Percentiles rank a stretch among this genome's conserved stretches.
phyloP scores from a whole-genome alignment of 345 rosid genomes.

The Eucalyptus curtisii region DNA sequence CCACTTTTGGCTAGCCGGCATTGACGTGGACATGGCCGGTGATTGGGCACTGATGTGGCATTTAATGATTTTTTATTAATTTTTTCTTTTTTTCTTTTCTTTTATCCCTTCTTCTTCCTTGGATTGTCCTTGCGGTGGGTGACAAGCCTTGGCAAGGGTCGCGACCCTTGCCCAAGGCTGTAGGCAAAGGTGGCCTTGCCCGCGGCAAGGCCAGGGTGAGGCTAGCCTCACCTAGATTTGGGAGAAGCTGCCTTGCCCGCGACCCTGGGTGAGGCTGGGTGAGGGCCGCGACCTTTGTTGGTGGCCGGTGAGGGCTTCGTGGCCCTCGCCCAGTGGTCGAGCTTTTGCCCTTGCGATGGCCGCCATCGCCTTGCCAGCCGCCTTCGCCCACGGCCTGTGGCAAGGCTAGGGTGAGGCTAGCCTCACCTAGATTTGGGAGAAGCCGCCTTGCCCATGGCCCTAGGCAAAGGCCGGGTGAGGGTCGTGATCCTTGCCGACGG shows the following conservation, averaged over 20 bases:
- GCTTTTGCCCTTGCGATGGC: fast-evolving
- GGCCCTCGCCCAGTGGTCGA: not conserved
- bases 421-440: not conserved
- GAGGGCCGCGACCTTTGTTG: fast-evolving
- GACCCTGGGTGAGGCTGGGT: fast-evolving
- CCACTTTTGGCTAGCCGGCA: fast-evolving
- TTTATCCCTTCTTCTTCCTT: too few species aligned
- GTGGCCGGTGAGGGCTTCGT: fast-evolving
- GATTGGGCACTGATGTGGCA: too few species aligned
- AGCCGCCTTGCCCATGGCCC: fast-evolving
- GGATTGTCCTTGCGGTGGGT: too few species aligned
- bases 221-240: too few species aligned
- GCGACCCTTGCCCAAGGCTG: fast-evolving
- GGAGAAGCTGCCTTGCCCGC: too few species aligned
- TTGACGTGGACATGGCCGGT: fast-evolving
- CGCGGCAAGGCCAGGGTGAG: too few species aligned
- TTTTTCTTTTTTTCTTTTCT: too few species aligned
- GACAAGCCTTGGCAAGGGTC: fast-evolving
- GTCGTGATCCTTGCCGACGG: fast-evolving
- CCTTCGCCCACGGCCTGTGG: fast-evolving
- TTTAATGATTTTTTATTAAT: too few species aligned
- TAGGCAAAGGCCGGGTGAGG: too few species aligned
- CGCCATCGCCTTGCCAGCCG: fast-evolving
- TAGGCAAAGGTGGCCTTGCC: fast-evolving
- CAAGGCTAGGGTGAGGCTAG: too few species aligned